Base-by-base conservation (phyloP, 1,139 yeast species). In the Hyphopichia pseudoburtonii region DNA sequence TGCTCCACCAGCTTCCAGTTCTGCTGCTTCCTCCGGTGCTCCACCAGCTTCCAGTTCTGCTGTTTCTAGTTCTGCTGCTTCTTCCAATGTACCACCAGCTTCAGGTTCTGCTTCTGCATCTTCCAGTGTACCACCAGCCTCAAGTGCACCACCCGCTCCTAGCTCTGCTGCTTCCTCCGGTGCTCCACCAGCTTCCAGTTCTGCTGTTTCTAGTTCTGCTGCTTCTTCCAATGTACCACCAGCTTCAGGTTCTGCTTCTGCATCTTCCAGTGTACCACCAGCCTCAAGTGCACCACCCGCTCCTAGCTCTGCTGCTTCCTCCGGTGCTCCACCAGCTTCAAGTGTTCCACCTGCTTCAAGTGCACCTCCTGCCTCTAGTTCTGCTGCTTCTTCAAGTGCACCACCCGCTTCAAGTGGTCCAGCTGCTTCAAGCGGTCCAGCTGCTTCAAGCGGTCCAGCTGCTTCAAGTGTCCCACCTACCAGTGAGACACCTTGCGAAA, bases 141-240 rank as follows among this genome's bases (percentile, higher is more conserved):
- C n/a, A n/a, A n/a, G n/a, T n/a, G n/a, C n/a, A n/a, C n/a, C n/a
- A n/a, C n/a, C n/a, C n/a, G n/a, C 81, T 48, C 72, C 78, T 50
- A 65, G 68, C 56, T 64, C 68, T 50, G 40, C 38, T 49, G 49
- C 55, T 58, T 64, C 76, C 52, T 60, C 74, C 47, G 60, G 67
- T n/a, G n/a, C n/a, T n/a, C n/a, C n/a, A n/a, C n/a, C n/a, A 52
- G 60, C 77, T 41, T 62, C 59, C 39, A 64, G 56, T 47, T 50
- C 54, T 44, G 45, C 54, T 47, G 50, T 59, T 38, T 46, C 45
- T 35, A 39, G 51, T 38, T 19, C 21, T 11, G 18, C 35, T 14
- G 26, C 43, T 52, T 60, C 74, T 47, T 60, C 67, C 51, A 60
- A 76, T 41, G 62, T 59, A 7, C 7, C 23, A 7, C 23, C 23